Percentiles rank a stretch among this genome's conserved stretches.
Conservation (phyloP, 1,284 basidiomycete genomes). For the Laetiporus sulphureus region DNA sequence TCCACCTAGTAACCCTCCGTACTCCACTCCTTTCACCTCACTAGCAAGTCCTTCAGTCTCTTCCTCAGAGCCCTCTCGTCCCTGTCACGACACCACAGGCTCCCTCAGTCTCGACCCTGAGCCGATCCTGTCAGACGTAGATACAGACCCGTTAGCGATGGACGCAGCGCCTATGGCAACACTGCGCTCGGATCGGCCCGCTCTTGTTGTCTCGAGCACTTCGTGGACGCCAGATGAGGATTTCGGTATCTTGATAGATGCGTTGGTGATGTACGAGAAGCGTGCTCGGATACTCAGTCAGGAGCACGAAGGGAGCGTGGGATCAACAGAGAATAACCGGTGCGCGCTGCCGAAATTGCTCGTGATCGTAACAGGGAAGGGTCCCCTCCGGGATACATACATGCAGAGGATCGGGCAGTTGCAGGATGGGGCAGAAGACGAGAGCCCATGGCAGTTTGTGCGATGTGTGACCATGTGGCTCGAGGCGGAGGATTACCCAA, state of each 20-base stretch:
- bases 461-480: conserved; percentile 83
- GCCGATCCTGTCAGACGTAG: not conserved
- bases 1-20: conserved; percentile 38
- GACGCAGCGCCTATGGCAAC: conserved; percentile 20
- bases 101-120: conserved; percentile 10
- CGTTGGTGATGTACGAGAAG: conserved; percentile 64
- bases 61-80: conserved; percentile 11
- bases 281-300: conserved; percentile 37
- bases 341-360: conserved; percentile 65
- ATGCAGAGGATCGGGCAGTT: conserved; percentile 54
- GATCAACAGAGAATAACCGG: conserved; percentile 18
- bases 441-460: conserved; percentile 71
- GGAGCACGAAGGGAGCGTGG: too few relatives aligned
- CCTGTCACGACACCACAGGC: conserved; percentile 23
- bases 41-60: conserved; percentile 14
- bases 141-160: conserved; percentile 24
- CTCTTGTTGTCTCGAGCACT: conserved; percentile 87
- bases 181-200: conserved; percentile 68
- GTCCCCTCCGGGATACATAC: conserved; percentile 70
- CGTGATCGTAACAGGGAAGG: conserved; percentile 90
- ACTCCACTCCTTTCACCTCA: conserved; percentile 59
- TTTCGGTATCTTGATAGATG: conserved; percentile 77
- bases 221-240: conserved; percentile 99
- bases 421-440: conserved; percentile 33
- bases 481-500: conserved; percentile 82